Base-by-base conservation (phyloP, 345 rosid species). In the Reutealis trisperma region DNA sequence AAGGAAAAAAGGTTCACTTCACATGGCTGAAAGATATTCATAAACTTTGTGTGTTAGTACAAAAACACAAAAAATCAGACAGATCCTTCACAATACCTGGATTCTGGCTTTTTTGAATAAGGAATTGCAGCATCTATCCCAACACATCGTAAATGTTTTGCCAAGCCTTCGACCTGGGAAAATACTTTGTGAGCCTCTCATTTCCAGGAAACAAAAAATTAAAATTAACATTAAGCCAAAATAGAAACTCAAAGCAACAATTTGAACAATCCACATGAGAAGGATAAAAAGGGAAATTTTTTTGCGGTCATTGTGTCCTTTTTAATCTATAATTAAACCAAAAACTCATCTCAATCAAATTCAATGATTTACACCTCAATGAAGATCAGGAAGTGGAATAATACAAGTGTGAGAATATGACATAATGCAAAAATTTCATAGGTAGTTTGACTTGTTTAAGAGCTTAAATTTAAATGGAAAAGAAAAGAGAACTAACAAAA, bases 81-180 rank as follows among this genome's bases (percentile, higher is more conserved):
- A 34, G 19, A 68, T 14, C 49, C 44, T 58, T 59, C 51, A 11
- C 59, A 65, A 67, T 72, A 92, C 97, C 98, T 92, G 51, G 97
- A 76, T 74, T 89, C 92, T 2, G 98, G 97, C 83, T 83, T 93
- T 82, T 79, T 92, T 0, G 87, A 86, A 74, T 32, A 76, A 47
- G 97, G 94, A 73, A 90, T 80, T 52, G 97, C 97, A 81, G 97
- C 98, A 86, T 94, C 97, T 63, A 94, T 77, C 24, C 97, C 97
- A 64, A 94, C 97, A 82, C 98, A 94, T 2, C 94, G 92, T 64
- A 94, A 84, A 88, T 94, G 97, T 82, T 94, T 94, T 6, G 98
- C 98, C 89, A 94, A 82, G 78, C 98, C 97, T 87, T 92, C 98
- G 78, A 94, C 91, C 97, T 94, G 82, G 60, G 66, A 10, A 82